These are phyloP conservation scores for Helotiales sp. DNA, from an alignment of 2,329 filamentous ascomycete genomes.

Conservation along the genomic window DNA sequence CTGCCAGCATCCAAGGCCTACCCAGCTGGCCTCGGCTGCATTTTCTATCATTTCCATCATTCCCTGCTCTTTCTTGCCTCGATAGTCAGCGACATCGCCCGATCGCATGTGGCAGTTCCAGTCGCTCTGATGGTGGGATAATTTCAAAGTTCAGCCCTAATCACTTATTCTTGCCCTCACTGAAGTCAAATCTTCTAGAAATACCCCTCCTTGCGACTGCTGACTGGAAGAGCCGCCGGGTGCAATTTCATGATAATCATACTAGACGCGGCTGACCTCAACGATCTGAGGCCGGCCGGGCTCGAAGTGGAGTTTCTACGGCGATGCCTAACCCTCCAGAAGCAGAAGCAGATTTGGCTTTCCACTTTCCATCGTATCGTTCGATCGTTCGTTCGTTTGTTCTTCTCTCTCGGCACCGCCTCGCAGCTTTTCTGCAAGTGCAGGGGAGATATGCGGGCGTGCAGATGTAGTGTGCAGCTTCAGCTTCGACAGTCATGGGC, in stretches of 20 bases:
- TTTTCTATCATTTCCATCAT: neutral
- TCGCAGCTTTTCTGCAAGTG: constrained; percentile 9
- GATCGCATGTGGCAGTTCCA: neutral
- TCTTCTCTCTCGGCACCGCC: constrained; percentile 9
- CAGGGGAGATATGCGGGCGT: constrained; percentile 15
- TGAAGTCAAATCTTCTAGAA: constrained; percentile 3
- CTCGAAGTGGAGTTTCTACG: constrained; percentile 30
- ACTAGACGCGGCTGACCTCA: constrained; percentile 32
- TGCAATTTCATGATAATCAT: constrained; percentile 31
- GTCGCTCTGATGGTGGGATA: neutral
- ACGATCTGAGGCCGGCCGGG: constrained; percentile 36
- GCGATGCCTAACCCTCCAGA: constrained; percentile 25
- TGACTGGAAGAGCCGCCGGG: constrained; percentile 31
- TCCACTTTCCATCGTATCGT: neutral
- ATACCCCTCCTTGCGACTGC: constrained; percentile 18
- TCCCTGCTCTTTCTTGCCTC: neutral
- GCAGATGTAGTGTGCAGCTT: constrained; percentile 3
- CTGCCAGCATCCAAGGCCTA: neutral
- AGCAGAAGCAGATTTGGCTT: constrained; percentile 14
- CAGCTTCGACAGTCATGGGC: neutral
- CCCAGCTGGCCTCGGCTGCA: constrained; percentile 15
- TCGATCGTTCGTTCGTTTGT: no score
- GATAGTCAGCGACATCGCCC: neutral
- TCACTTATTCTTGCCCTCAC: constrained; percentile 25
- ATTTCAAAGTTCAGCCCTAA: constrained; percentile 30